Evolutionary conservation across 257 asterid genomes (phyloP), one percentile per base, ranked within the genome.

Genomic region (Nicotiana benthamiana): DNA sequence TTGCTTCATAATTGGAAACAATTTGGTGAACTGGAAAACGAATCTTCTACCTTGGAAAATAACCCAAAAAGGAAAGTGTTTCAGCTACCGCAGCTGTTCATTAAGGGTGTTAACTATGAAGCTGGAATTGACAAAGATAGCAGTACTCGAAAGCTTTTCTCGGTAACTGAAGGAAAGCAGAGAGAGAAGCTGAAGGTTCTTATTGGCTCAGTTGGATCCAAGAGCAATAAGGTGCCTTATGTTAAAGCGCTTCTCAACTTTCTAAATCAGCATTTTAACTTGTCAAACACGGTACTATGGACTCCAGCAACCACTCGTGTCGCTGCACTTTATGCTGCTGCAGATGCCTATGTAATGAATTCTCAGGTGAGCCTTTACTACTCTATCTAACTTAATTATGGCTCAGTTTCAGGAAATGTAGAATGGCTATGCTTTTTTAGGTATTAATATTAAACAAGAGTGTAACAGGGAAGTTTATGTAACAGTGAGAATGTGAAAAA

Each of bases 221-320:
- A 96, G 78, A 96, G 99, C 84, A 96, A 92, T 82, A 96, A 96
- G 86, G 97, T 87, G 9, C 70, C 85, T 75, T 96, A 94, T 85
- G 98, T 96, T 40, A 91, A 89, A 81, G 65, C 87, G 54, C 98
- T 96, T 83, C 97, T 96, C 75, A 77, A 84, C 32, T 87, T 85
- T 86, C 84, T 93, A 18, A 89, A 96, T 51, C 85, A 53, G 64
- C 90, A 90, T 81, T 79, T 92, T 22, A 94, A 94, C 75, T 78
- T 96, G 89, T 89, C 97, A 16, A 84, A 82, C 74, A 88, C 94
- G 16, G 94, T 96, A 83, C 84, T 96, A 75, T 96, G 99, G 98
- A 94, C 99, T 68, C 98, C 98, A 0, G 91, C 99, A 60, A 96
- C 99, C 9, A 90, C 97, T 30, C 97, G 94, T 3, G 95, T 96